Percentiles rank a stretch among this genome's conserved stretches.
Evolutionary conservation across 495 filamentous ascomycete species (phyloP).

Genomic region (Xylaria palmicola): DNA sequence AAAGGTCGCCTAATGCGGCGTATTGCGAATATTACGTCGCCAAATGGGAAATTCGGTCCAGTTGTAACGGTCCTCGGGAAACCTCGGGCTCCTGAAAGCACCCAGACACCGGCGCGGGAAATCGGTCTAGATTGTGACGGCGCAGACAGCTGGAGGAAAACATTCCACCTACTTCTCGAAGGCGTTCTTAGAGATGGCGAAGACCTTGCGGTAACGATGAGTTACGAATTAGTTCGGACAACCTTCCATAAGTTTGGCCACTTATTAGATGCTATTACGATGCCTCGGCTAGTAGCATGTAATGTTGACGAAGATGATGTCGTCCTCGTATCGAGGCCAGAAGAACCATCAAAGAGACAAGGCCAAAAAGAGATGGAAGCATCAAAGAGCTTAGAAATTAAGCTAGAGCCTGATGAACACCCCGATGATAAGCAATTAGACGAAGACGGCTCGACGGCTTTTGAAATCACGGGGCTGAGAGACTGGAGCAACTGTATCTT

Average conservation of each 20-base stretch:
- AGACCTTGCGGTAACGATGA: constrained; percentile 45
- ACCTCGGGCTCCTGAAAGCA: background rate
- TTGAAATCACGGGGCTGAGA: constrained; percentile 34
- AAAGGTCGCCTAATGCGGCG: constrained; percentile 34
- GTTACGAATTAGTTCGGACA: constrained; percentile 38
- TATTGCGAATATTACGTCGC: constrained; percentile 34
- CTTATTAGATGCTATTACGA: constrained; percentile 38
- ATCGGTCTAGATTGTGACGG: constrained; percentile 14
- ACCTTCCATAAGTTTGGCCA: constrained; percentile 39
- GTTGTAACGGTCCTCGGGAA: constrained; percentile 31
- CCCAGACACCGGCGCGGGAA: background rate
- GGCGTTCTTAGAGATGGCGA: constrained; percentile 43
- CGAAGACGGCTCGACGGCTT: background rate
- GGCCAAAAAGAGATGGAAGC: background rate
- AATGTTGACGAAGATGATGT: constrained; percentile 36
- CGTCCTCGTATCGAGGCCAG: constrained; percentile 28
- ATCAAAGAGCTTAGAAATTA: background rate
- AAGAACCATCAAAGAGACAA: background rate
- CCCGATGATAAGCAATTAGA: background rate
- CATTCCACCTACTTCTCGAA: constrained; percentile 48
- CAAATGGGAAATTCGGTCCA: constrained; percentile 40
- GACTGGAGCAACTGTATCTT: constrained; percentile 58
- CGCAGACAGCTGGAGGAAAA: constrained; percentile 38
- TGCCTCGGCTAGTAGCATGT: constrained; percentile 37
- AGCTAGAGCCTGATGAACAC: background rate